Evolutionary conservation across 805 yeast species (phyloP).

Genomic region (Isabelozyma pseudorhagii): DNA sequence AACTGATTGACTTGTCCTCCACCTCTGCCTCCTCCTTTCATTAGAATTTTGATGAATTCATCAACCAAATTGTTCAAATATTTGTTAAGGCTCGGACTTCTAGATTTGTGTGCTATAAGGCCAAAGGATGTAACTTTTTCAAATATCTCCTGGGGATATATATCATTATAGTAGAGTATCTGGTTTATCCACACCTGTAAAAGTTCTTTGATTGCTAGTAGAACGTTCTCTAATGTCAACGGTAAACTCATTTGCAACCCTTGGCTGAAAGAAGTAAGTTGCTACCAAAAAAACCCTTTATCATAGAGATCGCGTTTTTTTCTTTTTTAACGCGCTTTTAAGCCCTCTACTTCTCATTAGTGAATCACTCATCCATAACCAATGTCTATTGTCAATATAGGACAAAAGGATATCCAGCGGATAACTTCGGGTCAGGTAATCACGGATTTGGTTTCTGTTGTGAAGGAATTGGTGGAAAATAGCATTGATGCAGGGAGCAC

Average conservation of each 20-base stretch:
- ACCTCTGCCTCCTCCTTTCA: slow-evolving; percentile 1
- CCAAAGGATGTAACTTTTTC: slow-evolving; percentile 40
- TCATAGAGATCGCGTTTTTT: too few relatives aligned
- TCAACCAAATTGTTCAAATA: slow-evolving; percentile 41
- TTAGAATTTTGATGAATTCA: slow-evolving; percentile 17
- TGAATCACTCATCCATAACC: too few relatives aligned
- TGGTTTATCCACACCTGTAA: slow-evolving; percentile 51
- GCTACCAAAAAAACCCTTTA: neutral
- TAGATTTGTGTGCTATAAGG: slow-evolving; percentile 35
- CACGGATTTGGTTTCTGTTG: slow-evolving; percentile 68
- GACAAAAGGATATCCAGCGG: slow-evolving; percentile 56
- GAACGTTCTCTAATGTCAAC: slow-evolving; percentile 24
- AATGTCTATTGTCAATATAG: slow-evolving; percentile 22
- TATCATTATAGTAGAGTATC: slow-evolving; percentile 47
- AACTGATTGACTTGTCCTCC: slow-evolving; percentile 29
- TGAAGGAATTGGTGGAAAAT: slow-evolving; percentile 86
- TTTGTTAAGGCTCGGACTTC: slow-evolving; percentile 46
- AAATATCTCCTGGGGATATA: slow-evolving; percentile 56
- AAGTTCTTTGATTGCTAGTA: slow-evolving; percentile 44
- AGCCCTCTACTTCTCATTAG: too few relatives aligned
- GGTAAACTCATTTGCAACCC: slow-evolving; percentile 1
- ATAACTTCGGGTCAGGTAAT: slow-evolving; percentile 95
- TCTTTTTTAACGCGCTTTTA: too few relatives aligned
- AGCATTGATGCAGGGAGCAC: slow-evolving; percentile 75
- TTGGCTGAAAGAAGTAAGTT: neutral